Base-by-base conservation (phyloP, 345 rosid genomes). In the Citrus cavaleriei region DNA sequence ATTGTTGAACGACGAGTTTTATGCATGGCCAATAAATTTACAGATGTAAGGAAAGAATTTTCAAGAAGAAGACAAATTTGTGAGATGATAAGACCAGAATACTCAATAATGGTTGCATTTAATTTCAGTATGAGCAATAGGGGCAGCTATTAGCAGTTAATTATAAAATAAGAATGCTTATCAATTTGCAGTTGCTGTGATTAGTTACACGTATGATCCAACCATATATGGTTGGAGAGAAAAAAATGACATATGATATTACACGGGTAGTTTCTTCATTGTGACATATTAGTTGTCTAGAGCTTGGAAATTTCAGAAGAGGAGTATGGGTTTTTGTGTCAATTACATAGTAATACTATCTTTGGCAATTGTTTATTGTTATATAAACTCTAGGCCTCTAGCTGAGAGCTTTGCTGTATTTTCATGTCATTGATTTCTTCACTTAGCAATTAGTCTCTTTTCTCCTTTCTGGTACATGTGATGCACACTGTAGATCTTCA, bases 401-500 rank as follows among this genome's bases (percentile, higher is more conserved):
- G 37, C 38, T 37, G 54, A 64, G 54, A 24, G 40, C 68, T 61
- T 30, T 37, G 34, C 3, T 73, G 1, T 27, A 8, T 59, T 61
- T 37, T 42, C 68, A 6, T 49, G n/a, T 24, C 28, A 70, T 59
- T 71, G 67, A 67, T 70, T 35, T 21, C 21, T 72, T 54, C 27
- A 72, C 28, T 62, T 28, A 62, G 40, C 55, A n/a, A 14, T 60
- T 25, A 62, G n/a, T 42, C 32, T 58, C 10, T 25, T 49, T 22
- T 61, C 42, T 62, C 2, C 30, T 46, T 75, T 71, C 24, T 46
- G 10, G 5, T 73, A 12, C n/a, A 19, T 27, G 5, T 21, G 35
- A 19, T 76, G 38, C 68, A 40, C 59, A 19, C 54, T 74, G 62
- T 74, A 80, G 79, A 72, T 64, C 38, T 77, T 12, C 73, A 72